phyloP scores from a whole-genome alignment of 805 yeast genomes.

The Saturnispora serradocipensis region DNA sequence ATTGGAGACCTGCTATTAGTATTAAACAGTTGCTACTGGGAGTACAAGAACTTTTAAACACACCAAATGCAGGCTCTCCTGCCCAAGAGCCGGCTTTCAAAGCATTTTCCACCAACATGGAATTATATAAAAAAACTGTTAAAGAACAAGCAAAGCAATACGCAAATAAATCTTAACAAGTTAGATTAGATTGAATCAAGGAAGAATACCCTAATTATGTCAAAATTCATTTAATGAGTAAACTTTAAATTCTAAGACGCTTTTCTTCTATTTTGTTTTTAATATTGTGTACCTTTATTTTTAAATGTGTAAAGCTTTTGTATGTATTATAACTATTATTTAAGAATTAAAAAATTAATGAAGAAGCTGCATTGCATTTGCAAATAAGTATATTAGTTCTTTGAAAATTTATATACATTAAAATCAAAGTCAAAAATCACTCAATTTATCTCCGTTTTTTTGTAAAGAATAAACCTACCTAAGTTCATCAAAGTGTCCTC shows the following conservation, averaged over 20 bases:
- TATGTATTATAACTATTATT: background rate
- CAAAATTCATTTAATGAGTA: background rate
- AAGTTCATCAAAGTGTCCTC: slow-evolving; percentile 62
- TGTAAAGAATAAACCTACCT: slow-evolving; percentile 71
- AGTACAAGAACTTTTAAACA: slow-evolving; percentile 79
- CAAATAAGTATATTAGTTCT: background rate
- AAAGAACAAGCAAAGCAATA: slow-evolving; percentile 72
- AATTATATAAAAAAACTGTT: slow-evolving; percentile 66
- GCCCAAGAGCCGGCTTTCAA: slow-evolving; percentile 98
- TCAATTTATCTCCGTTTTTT: slow-evolving; percentile 35
- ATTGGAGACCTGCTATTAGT: slow-evolving; percentile 97
- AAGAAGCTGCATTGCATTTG: background rate
- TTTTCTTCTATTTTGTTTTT: background rate
- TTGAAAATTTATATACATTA: background rate
- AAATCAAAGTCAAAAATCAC: background rate
- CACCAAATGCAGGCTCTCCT: slow-evolving; percentile 92
- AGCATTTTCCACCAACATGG: slow-evolving; percentile 62
- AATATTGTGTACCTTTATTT: background rate
- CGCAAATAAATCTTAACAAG: slow-evolving; percentile 29
- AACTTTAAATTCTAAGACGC: background rate
- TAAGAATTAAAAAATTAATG: background rate
- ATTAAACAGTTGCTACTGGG: slow-evolving; percentile 85
- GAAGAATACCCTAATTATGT: background rate
- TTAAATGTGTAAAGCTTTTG: slow-evolving; percentile 3
- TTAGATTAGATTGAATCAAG: background rate